Conservation (phyloP, 805 yeast genomes). For the Schizosaccharomyces pombe region DNA sequence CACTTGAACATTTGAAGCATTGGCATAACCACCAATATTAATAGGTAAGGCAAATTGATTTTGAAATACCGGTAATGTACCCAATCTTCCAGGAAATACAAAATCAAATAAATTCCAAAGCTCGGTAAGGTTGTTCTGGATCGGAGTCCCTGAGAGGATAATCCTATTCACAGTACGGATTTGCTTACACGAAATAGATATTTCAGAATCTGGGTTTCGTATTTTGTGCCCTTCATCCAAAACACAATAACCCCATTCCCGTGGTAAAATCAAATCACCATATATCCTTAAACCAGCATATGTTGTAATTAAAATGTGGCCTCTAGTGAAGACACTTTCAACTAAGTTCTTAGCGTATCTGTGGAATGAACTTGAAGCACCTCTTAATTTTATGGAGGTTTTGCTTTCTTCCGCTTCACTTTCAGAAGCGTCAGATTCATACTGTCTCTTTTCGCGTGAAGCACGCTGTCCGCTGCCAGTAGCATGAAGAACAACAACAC, state of each 20-base stretch:
- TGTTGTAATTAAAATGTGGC: conserved; percentile 75
- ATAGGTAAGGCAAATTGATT: conserved; percentile 81
- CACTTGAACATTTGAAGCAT: conserved; percentile 85
- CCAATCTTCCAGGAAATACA: conserved; percentile 80
- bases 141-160: conserved; percentile 86
- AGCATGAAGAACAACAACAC: conserved; percentile 70
- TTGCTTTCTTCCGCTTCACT: conserved; percentile 14
- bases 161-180: conserved; percentile 64
- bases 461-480: conserved; percentile 66
- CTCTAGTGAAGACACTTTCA: conserved; percentile 19
- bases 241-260: conserved; percentile 72
- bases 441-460: not conserved
- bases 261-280: conserved; percentile 35
- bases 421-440: not conserved
- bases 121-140: conserved; percentile 78
- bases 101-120: conserved; percentile 90
- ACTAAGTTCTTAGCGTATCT: conserved; percentile 11
- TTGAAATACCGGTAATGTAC: conserved; percentile 86
- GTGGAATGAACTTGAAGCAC: conserved; percentile 6
- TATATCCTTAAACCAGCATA: conserved; percentile 67
- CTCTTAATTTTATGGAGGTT: conserved; percentile 17
- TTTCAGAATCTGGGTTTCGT: conserved; percentile 76
- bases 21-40: conserved; percentile 93
- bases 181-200: conserved; percentile 66
- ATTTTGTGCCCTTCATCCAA: conserved; percentile 94